Percentiles rank a stretch among this genome's conserved stretches.
Conservation (phyloP, 164 flowering plant genomes). For the Annona cherimola region DNA sequence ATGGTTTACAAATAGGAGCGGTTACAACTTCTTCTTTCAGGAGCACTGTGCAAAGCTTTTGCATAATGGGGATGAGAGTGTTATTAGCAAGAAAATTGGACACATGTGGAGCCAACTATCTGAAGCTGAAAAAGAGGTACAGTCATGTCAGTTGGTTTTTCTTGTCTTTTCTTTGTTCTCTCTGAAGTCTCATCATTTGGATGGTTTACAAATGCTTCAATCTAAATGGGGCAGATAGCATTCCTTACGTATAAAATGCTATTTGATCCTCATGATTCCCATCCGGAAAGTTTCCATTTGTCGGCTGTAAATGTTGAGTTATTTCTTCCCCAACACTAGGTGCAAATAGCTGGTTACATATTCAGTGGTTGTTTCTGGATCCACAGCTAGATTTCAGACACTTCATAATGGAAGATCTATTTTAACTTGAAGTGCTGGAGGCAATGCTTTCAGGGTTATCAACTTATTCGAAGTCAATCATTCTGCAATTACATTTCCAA, state of each 20-base stretch:
- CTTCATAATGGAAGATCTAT: background rate
- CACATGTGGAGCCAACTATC: too few species aligned
- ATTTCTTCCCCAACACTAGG: background rate
- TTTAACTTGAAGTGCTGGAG: too few species aligned
- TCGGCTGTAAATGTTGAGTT: background rate
- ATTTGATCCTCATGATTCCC: background rate
- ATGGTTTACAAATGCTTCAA: too few species aligned
- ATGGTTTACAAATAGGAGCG: conserved; percentile 20
- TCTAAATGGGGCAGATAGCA: too few species aligned
- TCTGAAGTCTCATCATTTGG: background rate
- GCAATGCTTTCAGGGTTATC: background rate
- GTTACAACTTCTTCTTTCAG: conserved; percentile 41
- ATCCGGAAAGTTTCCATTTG: background rate
- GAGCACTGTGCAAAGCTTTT: too few species aligned
- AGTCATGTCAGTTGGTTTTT: too few species aligned
- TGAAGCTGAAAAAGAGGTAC: too few species aligned
- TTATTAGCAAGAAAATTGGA: too few species aligned
- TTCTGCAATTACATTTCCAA: background rate
- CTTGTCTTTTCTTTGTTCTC: background rate
- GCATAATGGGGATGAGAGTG: too few species aligned
- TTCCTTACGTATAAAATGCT: background rate
- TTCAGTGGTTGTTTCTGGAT: background rate
- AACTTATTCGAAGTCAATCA: background rate
- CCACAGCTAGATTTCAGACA: background rate
- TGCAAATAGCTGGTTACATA: background rate